Percentiles rank a stretch among this genome's conserved stretches.
phyloP scores from a whole-genome alignment of 2,329 filamentous ascomycete species.

The Paecilomyces sp. region DNA sequence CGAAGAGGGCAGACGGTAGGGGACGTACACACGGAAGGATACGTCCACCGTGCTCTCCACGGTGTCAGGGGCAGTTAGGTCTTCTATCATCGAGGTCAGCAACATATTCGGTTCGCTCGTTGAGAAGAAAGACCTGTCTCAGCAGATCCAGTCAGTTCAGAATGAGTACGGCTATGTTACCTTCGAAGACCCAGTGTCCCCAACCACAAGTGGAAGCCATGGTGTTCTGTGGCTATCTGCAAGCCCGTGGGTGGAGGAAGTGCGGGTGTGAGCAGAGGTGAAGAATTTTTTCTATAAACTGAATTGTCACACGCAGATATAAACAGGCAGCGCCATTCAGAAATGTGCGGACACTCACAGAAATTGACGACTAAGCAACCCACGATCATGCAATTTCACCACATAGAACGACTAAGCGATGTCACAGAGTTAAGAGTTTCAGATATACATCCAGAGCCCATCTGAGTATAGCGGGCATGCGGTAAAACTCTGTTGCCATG shows the following conservation, averaged over 20 bases:
- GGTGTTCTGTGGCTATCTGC: background rate
- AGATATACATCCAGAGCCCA: background rate
- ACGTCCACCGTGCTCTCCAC: background rate
- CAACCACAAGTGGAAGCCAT: background rate
- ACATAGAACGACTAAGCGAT: background rate
- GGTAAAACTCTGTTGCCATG: too few species aligned
- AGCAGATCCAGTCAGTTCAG: background rate
- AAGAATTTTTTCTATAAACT: background rate
- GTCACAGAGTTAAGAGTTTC: background rate
- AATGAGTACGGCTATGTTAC: background rate
- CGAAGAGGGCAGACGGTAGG: background rate
- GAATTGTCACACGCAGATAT: background rate
- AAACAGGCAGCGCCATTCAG: background rate
- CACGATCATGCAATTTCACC: background rate
- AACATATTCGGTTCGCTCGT: background rate
- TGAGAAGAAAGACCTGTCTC: background rate
- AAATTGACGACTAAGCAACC: background rate
- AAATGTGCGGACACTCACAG: background rate
- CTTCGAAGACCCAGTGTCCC: background rate
- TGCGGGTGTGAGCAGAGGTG: background rate
- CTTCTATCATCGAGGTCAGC: background rate
- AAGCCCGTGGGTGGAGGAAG: background rate
- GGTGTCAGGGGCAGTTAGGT: background rate
- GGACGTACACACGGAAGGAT: background rate
- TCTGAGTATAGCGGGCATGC: too few species aligned